Evolutionary conservation across 768 basidiomycete genomes (phyloP).

Genomic region (Xerocomellus amylosporus): DNA sequence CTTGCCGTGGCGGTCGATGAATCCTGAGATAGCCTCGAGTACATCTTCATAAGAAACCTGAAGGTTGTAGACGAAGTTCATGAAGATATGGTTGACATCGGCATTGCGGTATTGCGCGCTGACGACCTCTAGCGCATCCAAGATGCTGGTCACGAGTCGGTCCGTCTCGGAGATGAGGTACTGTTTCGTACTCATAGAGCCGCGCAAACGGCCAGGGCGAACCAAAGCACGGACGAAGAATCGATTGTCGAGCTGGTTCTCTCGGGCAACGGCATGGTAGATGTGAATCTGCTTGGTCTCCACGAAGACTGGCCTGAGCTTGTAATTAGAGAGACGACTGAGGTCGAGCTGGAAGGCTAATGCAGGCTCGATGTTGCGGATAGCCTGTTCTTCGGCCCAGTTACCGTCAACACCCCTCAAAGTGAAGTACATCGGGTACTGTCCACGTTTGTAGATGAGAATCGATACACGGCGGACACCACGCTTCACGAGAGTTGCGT

Average conservation of each 20-base stretch:
- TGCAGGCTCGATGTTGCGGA: slow-evolving; percentile 98
- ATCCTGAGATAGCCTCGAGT: slow-evolving; percentile 94
- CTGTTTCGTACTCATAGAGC: slow-evolving; percentile 91
- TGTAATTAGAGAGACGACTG: slow-evolving; percentile 94
- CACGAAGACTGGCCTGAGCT: slow-evolving; percentile 92
- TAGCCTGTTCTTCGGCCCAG: slow-evolving; percentile 94
- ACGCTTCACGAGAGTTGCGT: slow-evolving; percentile 58
- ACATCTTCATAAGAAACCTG: slow-evolving; percentile 96
- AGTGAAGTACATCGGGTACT: slow-evolving; percentile 95
- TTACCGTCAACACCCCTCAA: slow-evolving; percentile 66
- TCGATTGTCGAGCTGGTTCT: slow-evolving; percentile 95
- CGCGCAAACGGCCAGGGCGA: slow-evolving; percentile 90
- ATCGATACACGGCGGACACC: slow-evolving; percentile 92
- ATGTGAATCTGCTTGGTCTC: slow-evolving; percentile 98
- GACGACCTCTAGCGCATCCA: slow-evolving; percentile 95
- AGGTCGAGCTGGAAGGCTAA: slow-evolving; percentile 97
- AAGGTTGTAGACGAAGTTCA: slow-evolving; percentile 98
- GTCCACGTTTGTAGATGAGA: slow-evolving; percentile 84
- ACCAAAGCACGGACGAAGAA: slow-evolving; percentile 98
- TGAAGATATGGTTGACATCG: slow-evolving; percentile 97
- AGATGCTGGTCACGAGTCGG: slow-evolving; percentile 87
- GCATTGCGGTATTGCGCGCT: slow-evolving; percentile 86
- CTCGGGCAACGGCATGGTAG: slow-evolving; percentile 91
- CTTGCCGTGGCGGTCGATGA: slow-evolving; percentile 98
- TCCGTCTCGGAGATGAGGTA: slow-evolving; percentile 99